phyloP scores from a whole-genome alignment of 495 filamentous ascomycete species.

The Niebla homalea region DNA sequence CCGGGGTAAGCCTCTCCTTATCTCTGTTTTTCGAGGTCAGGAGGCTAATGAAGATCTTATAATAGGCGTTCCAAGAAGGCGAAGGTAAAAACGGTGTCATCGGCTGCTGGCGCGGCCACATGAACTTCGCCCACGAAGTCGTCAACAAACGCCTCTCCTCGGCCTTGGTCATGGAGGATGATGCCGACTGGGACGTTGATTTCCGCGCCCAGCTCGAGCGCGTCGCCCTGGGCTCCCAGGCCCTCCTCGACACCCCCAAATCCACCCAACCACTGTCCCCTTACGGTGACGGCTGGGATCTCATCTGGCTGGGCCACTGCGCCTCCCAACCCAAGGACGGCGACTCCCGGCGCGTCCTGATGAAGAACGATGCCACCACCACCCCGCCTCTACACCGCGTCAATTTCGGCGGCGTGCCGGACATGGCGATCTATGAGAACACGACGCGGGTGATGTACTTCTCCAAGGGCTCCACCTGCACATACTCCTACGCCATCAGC shows the following conservation, averaged over 20 bases:
- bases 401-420: constrained; percentile 6
- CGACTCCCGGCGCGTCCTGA: constrained; percentile 11
- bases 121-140: constrained; percentile 22
- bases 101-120: constrained; percentile 29
- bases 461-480: constrained; percentile 36
- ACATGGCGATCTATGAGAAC: constrained; percentile 19
- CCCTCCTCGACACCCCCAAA: constrained; percentile 20
- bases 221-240: constrained; percentile 30
- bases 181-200: constrained; percentile 43
- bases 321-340: constrained; percentile 22
- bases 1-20: constrained; percentile 8
- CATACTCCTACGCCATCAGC: constrained; percentile 40
- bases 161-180: constrained; percentile 43
- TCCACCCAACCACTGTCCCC: constrained; percentile 26
- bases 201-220: constrained; percentile 34
- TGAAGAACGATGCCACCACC: constrained; percentile 17
- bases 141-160: constrained; percentile 29
- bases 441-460: constrained; percentile 34
- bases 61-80: constrained; percentile 1
- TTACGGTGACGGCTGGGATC: constrained; percentile 44
- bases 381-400: constrained; percentile 10
- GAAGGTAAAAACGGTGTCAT: constrained; percentile 8
- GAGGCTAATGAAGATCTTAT: too few relatives aligned
- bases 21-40: background rate
- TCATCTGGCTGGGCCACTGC: constrained; percentile 43